Evolutionary conservation across 768 basidiomycete species (phyloP).

Genomic region (Mycena haematopus): DNA sequence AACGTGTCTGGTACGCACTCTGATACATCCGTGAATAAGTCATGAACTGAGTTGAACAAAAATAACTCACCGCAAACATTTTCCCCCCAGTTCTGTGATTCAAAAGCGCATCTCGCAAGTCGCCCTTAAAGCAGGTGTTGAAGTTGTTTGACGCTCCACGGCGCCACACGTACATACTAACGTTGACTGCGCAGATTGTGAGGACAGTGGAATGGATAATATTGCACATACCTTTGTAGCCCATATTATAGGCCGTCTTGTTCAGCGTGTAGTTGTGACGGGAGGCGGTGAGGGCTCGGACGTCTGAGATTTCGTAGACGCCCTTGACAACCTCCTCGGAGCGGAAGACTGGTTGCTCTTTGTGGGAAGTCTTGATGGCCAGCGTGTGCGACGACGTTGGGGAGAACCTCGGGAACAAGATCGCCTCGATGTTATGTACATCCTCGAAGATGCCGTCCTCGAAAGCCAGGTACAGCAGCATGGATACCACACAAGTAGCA

Average conservation of each 20-base stretch:
- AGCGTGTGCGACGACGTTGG: background rate
- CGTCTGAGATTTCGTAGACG: background rate
- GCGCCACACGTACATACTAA: background rate
- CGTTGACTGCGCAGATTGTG: background rate
- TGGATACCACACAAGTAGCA: background rate
- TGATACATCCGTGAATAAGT: too few relatives aligned
- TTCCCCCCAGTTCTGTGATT: background rate
- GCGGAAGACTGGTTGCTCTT: background rate
- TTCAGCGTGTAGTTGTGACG: background rate
- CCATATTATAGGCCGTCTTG: background rate
- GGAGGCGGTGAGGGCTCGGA: background rate
- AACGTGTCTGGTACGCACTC: too few relatives aligned
- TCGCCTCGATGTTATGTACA: background rate
- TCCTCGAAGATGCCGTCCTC: background rate
- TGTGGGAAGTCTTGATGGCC: background rate
- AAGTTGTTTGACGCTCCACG: background rate
- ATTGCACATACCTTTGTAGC: background rate
- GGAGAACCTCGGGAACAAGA: background rate
- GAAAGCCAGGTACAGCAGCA: background rate
- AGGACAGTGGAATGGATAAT: too few relatives aligned
- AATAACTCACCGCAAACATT: too few relatives aligned
- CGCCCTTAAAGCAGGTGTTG: background rate
- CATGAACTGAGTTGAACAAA: too few relatives aligned
- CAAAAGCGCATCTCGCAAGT: background rate
- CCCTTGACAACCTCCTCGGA: background rate